These are phyloP conservation scores for Erythrophleum fordii DNA, from an alignment of 306 rosid species.

Conservation along the genomic window DNA sequence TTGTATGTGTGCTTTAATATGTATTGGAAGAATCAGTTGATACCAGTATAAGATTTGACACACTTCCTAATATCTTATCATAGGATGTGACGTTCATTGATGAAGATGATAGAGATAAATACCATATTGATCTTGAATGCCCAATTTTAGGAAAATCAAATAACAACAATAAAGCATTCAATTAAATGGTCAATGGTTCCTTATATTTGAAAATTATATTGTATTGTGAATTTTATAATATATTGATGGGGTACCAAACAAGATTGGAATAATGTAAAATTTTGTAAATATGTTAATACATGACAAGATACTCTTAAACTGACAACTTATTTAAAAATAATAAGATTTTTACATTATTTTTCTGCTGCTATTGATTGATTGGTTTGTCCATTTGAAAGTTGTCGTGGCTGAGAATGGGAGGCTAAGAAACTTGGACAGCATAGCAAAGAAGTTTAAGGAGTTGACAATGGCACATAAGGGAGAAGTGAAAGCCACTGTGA, in stretches of 20 bases:
- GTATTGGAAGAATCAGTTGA: background rate
- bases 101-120: background rate
- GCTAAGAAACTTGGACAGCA: constrained; percentile 68
- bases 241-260: background rate
- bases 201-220: background rate
- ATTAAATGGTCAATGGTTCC: background rate
- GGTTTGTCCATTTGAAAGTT: constrained; percentile 47
- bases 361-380: constrained; percentile 24
- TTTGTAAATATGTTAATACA: background rate
- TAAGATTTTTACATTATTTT: constrained; percentile 12
- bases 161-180: background rate
- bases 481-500: constrained; percentile 83
- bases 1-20: background rate
- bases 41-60: background rate
- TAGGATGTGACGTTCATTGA: background rate
- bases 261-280: background rate
- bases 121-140: background rate
- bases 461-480: constrained; percentile 95
- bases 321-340: background rate
- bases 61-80: background rate
- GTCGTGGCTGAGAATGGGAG: constrained; percentile 80
- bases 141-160: background rate
- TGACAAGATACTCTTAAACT: background rate
- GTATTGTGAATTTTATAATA: background rate
- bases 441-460: constrained; percentile 72